Evolutionary conservation across 2,329 filamentous ascomycete species (phyloP).

Genomic region (Fusarium temperatum): DNA sequence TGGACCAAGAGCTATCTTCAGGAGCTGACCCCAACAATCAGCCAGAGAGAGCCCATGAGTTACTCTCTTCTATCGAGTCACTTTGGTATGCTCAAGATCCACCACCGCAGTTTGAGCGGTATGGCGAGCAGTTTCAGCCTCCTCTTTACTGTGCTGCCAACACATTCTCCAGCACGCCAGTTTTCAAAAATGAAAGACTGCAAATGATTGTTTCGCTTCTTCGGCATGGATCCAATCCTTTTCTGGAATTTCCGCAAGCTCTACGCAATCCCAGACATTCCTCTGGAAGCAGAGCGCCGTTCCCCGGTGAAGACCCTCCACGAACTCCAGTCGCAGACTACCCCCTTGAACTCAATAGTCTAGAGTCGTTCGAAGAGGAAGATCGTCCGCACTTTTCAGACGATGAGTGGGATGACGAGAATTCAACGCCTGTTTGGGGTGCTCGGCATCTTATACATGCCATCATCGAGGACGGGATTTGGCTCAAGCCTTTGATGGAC

Average conservation of each 20-base stretch:
- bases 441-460: neutral
- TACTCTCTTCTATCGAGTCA: rapidly evolving
- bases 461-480: neutral
- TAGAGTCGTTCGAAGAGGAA: too few species aligned
- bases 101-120: neutral
- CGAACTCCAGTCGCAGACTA: too few species aligned
- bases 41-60: rapidly evolving
- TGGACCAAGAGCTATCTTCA: rapidly evolving
- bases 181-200: neutral
- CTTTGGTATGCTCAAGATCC: rapidly evolving
- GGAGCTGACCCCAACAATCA: rapidly evolving
- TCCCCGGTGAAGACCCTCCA: neutral
- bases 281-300: neutral
- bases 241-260: too few species aligned
- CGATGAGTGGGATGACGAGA: neutral
- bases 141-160: neutral
- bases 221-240: neutral
- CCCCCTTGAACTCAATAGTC: neutral
- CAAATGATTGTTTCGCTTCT: neutral
- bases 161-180: neutral
- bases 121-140: neutral
- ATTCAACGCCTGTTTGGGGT: neutral
- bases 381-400: neutral
- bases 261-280: too few species aligned
- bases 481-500: rapidly evolving